Percentiles rank a stretch among this genome's conserved stretches.
phyloP scores from a whole-genome alignment of 2,329 filamentous ascomycete species.

The Cladosporium austrohemisphaericum region DNA sequence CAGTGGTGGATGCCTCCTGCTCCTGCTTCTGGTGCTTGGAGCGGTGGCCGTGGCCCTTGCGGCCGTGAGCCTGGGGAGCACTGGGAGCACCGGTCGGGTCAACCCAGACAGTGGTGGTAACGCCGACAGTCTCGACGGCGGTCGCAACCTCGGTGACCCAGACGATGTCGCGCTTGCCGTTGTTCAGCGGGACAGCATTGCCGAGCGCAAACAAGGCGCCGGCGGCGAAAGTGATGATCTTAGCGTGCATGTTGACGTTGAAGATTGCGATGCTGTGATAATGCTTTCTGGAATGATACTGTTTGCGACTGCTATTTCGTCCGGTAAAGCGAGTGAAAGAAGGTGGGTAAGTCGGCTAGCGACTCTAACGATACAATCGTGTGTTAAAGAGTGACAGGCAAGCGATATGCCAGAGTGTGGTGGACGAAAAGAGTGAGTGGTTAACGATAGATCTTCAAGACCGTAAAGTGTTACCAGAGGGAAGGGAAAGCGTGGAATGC shows the following conservation, averaged over 20 bases:
- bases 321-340: conserved; percentile 3
- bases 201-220: conserved; percentile 29
- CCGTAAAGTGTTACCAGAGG: conserved; percentile 15
- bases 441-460: conserved; percentile 15
- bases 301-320: conserved; percentile 14
- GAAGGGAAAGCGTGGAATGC: conserved; percentile 11
- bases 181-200: conserved; percentile 30
- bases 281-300: conserved; percentile 2
- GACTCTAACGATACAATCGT: conserved; percentile 12
- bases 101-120: conserved; percentile 49
- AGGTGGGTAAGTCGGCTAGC: conserved; percentile 12
- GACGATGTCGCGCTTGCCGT: conserved; percentile 42
- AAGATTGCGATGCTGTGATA: neutral
- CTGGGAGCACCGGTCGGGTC: conserved; percentile 30
- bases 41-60: conserved; percentile 24
- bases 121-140: conserved; percentile 47
- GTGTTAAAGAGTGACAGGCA: conserved; percentile 9
- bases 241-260: conserved; percentile 28
- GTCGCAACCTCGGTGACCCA: conserved; percentile 49
- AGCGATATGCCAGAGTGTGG: neutral
- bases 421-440: conserved; percentile 15
- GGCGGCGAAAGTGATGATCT: conserved; percentile 27
- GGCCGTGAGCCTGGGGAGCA: no score
- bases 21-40: neutral
- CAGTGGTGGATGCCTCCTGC: neutral